phyloP scores from a whole-genome alignment of 768 basidiomycete species.

The Lactarius sp. region DNA sequence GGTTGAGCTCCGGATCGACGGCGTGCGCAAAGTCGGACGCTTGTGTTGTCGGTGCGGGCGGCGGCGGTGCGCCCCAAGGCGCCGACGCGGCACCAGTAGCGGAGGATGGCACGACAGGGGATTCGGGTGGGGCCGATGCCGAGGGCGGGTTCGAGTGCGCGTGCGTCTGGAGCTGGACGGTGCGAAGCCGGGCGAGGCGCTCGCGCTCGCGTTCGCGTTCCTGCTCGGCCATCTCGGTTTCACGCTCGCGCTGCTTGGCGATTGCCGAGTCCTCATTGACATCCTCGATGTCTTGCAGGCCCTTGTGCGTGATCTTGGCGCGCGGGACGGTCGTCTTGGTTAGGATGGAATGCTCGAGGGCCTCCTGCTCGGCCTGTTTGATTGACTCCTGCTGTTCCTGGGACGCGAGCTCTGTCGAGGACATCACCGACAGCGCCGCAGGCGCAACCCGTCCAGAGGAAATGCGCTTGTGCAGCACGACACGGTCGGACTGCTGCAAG shows the following conservation, averaged over 20 bases:
- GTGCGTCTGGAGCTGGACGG: constrained; percentile 34
- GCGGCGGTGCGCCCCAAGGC: constrained; percentile 60
- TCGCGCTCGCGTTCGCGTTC: constrained; percentile 71
- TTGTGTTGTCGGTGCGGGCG: constrained; percentile 47
- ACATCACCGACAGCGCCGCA: constrained; percentile 74
- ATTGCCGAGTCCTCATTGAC: constrained; percentile 42
- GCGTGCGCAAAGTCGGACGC: constrained; percentile 35
- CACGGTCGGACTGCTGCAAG: constrained; percentile 75
- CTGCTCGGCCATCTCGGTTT: constrained; percentile 55
- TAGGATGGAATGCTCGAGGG: constrained; percentile 80
- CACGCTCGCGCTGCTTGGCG: constrained; percentile 36
- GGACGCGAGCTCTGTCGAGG: constrained; percentile 83
- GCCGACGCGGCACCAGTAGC: constrained; percentile 13
- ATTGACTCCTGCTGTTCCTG: constrained; percentile 83
- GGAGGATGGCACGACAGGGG: constrained; percentile 45
- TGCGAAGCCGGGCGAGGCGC: constrained; percentile 52
- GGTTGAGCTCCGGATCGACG: constrained; percentile 22
- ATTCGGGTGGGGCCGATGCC: constrained; percentile 64
- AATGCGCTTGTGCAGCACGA: constrained; percentile 74
- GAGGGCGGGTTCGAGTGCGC: constrained; percentile 30
- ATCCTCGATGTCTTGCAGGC: constrained; percentile 85
- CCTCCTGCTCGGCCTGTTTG: constrained; percentile 74
- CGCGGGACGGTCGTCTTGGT: constrained; percentile 57
- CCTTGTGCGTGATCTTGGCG: constrained; percentile 92
- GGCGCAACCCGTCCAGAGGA: constrained; percentile 60